Evolutionary conservation across 495 filamentous ascomycete species (phyloP).

Genomic region (Hypoxylon perforatum): DNA sequence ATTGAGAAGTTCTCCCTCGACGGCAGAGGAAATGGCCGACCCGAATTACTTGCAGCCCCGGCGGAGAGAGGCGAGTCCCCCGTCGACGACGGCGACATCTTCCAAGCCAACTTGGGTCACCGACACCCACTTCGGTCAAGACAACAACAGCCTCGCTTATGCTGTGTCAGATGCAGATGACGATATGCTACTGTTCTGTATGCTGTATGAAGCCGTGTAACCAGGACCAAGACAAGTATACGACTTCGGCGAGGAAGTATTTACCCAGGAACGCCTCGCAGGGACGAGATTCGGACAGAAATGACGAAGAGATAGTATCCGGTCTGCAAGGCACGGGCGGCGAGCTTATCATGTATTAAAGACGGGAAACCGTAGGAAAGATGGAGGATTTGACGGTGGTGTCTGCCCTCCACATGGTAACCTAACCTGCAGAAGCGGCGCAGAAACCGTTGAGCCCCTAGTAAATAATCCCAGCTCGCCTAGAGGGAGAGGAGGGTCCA

Average conservation of each 20-base stretch:
- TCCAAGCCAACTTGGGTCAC: conserved; percentile 32
- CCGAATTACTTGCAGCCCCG: conserved; percentile 50
- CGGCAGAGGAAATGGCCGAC: conserved; percentile 56
- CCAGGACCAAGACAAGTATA: conserved; percentile 38
- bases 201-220: conserved; percentile 37
- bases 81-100: conserved; percentile 63
- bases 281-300: conserved; percentile 38
- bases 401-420: conserved; percentile 32
- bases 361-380: conserved; percentile 37
- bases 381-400: conserved; percentile 32
- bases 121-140: conserved; percentile 30
- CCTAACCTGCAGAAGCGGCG: conserved; percentile 46
- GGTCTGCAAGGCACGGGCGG: conserved; percentile 49
- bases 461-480: conserved; percentile 31
- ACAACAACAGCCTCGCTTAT: conserved; percentile 34
- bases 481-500: conserved; percentile 2
- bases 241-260: conserved; percentile 42
- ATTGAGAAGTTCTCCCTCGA: conserved; percentile 59
- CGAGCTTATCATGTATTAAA: conserved; percentile 48
- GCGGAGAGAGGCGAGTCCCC: conserved; percentile 61
- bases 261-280: conserved; percentile 36
- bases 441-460: conserved; percentile 42
- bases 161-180: conserved; percentile 24
- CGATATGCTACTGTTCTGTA: conserved; percentile 27
- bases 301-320: conserved; percentile 38